Evolutionary conservation across 1,284 basidiomycete species (phyloP).

Genomic region (Cystobasidiaceae sp.): DNA sequence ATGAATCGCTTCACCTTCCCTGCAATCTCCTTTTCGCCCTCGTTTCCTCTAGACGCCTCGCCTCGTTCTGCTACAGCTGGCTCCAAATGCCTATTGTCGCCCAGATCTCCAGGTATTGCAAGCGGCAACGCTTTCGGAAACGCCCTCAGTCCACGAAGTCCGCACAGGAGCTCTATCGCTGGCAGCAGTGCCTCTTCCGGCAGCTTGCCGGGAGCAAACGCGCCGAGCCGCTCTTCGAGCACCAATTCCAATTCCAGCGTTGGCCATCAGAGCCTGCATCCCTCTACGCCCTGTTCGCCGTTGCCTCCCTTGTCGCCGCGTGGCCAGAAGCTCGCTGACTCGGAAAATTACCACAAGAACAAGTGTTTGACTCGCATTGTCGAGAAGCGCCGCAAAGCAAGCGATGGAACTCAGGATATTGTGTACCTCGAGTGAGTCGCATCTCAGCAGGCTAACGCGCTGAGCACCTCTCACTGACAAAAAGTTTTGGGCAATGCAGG

Average conservation of each 20-base stretch:
- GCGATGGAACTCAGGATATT: slow-evolving; percentile 20
- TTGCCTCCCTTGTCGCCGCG: slow-evolving; percentile 23
- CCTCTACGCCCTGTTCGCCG: not conserved
- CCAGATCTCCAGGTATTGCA: not conserved
- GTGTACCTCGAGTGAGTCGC: slow-evolving; percentile 1
- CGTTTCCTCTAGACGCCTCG: not conserved
- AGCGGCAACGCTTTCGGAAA: not conserved
- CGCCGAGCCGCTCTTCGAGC: not conserved
- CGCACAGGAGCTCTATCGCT: not conserved
- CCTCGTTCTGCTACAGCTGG: not conserved
- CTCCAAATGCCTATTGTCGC: not conserved
- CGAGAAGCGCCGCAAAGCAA: slow-evolving; percentile 27
- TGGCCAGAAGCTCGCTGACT: slow-evolving; percentile 11
- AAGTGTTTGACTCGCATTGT: slow-evolving; percentile 8
- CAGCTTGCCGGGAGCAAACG: not conserved
- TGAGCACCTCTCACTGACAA: not conserved
- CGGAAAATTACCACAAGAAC: slow-evolving; percentile 1
- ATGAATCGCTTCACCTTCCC: slow-evolving; percentile 26
- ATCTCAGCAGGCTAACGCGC: not conserved
- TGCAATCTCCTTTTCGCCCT: slow-evolving; percentile 19
- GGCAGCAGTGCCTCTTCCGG: slow-evolving; percentile 10
- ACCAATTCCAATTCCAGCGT: not conserved
- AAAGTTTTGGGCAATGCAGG: not conserved
- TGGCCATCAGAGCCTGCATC: not conserved
- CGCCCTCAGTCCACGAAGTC: slow-evolving; percentile 9